These are phyloP conservation scores for Climacium dendroides DNA, from an alignment of 225 moss, liverwort and hornwort species.

Conservation along the genomic window DNA sequence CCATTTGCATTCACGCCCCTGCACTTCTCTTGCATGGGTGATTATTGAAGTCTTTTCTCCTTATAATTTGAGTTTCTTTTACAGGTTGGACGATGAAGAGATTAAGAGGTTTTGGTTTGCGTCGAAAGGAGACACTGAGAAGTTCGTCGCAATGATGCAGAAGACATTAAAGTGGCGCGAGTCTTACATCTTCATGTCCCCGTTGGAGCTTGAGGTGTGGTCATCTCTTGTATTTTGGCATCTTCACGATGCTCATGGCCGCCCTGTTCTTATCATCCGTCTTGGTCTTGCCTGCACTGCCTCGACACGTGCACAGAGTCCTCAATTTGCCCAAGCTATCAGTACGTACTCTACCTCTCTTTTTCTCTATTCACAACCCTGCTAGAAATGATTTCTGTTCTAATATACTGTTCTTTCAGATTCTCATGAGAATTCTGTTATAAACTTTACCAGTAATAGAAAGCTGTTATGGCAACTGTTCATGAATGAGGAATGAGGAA, in stretches of 20 bases:
- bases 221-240: slow-evolving; percentile 70
- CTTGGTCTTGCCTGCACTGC: slow-evolving; percentile 56
- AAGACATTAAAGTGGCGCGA: slow-evolving; percentile 62
- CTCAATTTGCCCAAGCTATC: slow-evolving; percentile 71
- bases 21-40: not conserved
- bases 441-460: not conserved
- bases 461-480: not conserved
- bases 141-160: slow-evolving; percentile 51
- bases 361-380: not conserved
- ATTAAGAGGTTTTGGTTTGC: slow-evolving; percentile 59
- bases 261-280: slow-evolving; percentile 63
- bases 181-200: slow-evolving; percentile 48
- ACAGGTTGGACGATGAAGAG: slow-evolving; percentile 63
- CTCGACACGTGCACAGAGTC: slow-evolving; percentile 47
- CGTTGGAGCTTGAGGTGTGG: slow-evolving; percentile 43
- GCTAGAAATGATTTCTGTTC: not conserved
- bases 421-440: not conserved
- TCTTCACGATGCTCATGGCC: slow-evolving; percentile 30
- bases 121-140: slow-evolving; percentile 43
- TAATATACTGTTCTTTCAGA: not conserved
- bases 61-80: not conserved
- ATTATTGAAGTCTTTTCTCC: not conserved
- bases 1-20: not conserved
- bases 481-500: not conserved
- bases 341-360: slow-evolving; percentile 27